A percentile compares a stretch with the other conserved stretches of the same genome.
Evolutionary conservation across 208 protist genomes (phyloP).

Genomic region (Strigomonas culicis): DNA sequence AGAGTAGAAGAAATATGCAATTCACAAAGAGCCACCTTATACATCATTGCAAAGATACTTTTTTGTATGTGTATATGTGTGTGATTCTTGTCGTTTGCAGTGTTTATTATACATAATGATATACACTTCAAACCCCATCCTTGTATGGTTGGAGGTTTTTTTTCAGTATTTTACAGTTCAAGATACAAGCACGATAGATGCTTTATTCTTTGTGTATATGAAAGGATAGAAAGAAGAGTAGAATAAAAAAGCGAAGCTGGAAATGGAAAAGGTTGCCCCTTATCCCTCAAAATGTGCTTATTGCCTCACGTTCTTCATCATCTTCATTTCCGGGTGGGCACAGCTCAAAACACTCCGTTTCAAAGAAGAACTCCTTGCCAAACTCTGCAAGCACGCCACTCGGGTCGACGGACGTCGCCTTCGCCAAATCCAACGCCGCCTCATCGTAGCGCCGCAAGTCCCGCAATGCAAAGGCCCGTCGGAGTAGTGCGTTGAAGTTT

Average conservation of each 20-base stretch:
- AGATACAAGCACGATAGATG: no score
- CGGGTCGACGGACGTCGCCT: constrained; percentile 43
- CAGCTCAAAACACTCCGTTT: constrained; percentile 55
- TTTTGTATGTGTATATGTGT: no score
- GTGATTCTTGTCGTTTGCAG: background rate
- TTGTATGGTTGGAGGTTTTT: no score
- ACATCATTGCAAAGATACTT: no score
- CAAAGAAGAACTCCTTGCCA: constrained; percentile 56
- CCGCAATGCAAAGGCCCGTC: constrained; percentile 84
- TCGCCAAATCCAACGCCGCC: constrained; percentile 85
- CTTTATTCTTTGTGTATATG: no score
- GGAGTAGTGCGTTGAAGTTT: constrained; percentile 76
- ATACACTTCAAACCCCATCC: no score
- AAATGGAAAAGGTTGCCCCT: background rate
- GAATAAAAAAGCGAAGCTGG: background rate
- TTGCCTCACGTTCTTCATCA: background rate
- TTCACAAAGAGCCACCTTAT: no score
- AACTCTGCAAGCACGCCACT: constrained; percentile 39
- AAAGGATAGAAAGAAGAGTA: background rate
- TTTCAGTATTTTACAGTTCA: no score
- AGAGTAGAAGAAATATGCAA: no score
- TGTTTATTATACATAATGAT: background rate
- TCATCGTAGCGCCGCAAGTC: constrained; percentile 59
- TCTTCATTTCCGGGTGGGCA: constrained; percentile 52
- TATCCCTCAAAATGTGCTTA: background rate